Percentiles rank a stretch among this genome's conserved stretches.
phyloP scores from a whole-genome alignment of 768 basidiomycete genomes.

The Tricholoma sp. region DNA sequence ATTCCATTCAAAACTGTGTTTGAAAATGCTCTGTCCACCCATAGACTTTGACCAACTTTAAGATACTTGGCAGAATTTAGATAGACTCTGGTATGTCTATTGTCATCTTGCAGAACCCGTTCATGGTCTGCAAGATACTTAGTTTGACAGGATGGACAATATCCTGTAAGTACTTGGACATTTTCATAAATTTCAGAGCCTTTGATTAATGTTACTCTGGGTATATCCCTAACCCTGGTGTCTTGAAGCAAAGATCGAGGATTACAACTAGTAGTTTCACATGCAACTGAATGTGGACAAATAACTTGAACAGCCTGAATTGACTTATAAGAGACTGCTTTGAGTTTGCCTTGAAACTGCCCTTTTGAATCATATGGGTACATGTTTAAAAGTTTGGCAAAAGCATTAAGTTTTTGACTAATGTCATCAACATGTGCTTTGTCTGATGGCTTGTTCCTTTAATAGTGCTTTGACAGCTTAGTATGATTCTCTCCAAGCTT shows the following conservation, averaged over 20 bases:
- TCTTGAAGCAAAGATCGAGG: not conserved
- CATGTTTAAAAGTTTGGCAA: not conserved
- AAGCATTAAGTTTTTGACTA: not conserved
- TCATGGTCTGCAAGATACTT: constrained; percentile 15
- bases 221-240: constrained; percentile 6
- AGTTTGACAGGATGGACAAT: constrained; percentile 11
- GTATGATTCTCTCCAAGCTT: not conserved
- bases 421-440: not conserved
- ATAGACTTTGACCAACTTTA: constrained; percentile 9
- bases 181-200: constrained; percentile 7
- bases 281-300: constrained; percentile 10
- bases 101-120: not conserved
- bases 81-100: not conserved
- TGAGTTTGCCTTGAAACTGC: constrained; percentile 6
- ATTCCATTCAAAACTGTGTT: not conserved
- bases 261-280: constrained; percentile 11
- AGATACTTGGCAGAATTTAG: constrained; percentile 9
- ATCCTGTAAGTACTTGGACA: constrained; percentile 12
- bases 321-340: constrained; percentile 7
- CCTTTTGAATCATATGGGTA: constrained; percentile 2
- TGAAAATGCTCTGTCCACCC: constrained; percentile 9
- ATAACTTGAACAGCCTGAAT: constrained; percentile 11
- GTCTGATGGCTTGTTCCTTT: too few relatives aligned
- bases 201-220: constrained; percentile 15
- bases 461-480: not conserved